Evolutionary conservation across 345 rosid species (phyloP).

Genomic region (Balakata baccata): DNA sequence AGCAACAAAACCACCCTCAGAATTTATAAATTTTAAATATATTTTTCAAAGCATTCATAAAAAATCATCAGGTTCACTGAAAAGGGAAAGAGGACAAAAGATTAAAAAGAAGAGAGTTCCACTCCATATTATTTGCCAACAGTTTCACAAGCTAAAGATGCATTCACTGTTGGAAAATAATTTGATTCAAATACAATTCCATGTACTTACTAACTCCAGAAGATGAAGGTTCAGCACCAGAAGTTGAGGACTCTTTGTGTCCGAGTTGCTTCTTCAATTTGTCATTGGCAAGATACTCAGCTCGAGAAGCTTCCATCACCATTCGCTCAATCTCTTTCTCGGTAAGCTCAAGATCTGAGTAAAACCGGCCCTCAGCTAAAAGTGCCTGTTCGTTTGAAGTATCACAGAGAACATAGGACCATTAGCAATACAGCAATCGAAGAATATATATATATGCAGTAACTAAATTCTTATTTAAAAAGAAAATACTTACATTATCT

Average conservation of each 20-base stretch:
- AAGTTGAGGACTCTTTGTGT: slow-evolving; percentile 67
- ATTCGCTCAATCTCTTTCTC: slow-evolving; percentile 90
- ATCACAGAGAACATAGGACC: slow-evolving; percentile 2
- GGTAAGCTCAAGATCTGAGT: slow-evolving; percentile 94
- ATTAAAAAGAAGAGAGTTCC: too few relatives aligned
- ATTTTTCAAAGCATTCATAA: too few relatives aligned
- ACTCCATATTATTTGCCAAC: neutral
- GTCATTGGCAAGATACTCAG: slow-evolving; percentile 76
- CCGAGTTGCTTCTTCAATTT: slow-evolving; percentile 59
- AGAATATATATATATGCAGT: neutral
- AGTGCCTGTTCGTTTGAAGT: slow-evolving; percentile 60
- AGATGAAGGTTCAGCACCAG: slow-evolving; percentile 89
- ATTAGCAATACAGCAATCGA: neutral
- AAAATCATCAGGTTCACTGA: too few relatives aligned
- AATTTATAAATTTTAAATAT: too few relatives aligned
- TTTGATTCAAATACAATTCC: neutral
- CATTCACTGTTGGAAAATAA: neutral
- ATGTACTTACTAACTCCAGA: slow-evolving; percentile 83
- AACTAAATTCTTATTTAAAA: too few relatives aligned
- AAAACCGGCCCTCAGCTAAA: slow-evolving; percentile 78
- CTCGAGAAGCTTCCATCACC: slow-evolving; percentile 98
- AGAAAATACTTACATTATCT: slow-evolving; percentile 54
- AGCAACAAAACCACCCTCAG: too few relatives aligned
- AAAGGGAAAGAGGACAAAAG: too few relatives aligned
- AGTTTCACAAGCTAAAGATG: neutral